These are phyloP conservation scores for Diophrys appendiculata DNA, from an alignment of 73 alveolate species.

Conservation along the genomic window DNA sequence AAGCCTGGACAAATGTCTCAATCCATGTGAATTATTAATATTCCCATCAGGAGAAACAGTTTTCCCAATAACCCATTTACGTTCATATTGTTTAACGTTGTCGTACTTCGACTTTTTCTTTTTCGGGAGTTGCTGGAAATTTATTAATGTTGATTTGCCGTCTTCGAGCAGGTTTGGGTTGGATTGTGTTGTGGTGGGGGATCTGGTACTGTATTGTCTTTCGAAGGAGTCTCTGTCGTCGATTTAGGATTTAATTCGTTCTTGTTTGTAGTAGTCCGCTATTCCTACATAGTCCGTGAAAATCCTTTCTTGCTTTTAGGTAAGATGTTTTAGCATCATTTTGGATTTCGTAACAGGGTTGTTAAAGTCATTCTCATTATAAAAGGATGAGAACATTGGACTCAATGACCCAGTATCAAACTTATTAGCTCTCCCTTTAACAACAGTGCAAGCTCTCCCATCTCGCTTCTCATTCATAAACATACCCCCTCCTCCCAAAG, in stretches of 20 bases:
- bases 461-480: background rate
- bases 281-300: background rate
- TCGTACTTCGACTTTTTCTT: too few relatives aligned
- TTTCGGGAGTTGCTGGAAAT: too few relatives aligned
- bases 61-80: background rate
- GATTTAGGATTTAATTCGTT: background rate
- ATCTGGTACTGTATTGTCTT: too few relatives aligned
- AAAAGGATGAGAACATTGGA: constrained; percentile 4
- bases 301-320: background rate
- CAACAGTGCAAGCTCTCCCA: constrained; percentile 4
- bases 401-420: constrained; percentile 1
- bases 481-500: background rate
- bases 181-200: too few relatives aligned
- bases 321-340: background rate
- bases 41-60: background rate
- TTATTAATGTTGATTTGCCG: too few relatives aligned
- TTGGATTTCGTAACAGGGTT: constrained; percentile 2
- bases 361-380: background rate
- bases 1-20: background rate
- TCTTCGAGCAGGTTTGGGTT: too few relatives aligned
- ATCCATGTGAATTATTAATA: background rate
- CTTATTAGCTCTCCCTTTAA: background rate
- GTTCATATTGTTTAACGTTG: too few relatives aligned
- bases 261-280: background rate
- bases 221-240: too few relatives aligned